phyloP scores from a whole-genome alignment of 202 grass and related monocot species.

The Cymbopogon flexuosus region DNA sequence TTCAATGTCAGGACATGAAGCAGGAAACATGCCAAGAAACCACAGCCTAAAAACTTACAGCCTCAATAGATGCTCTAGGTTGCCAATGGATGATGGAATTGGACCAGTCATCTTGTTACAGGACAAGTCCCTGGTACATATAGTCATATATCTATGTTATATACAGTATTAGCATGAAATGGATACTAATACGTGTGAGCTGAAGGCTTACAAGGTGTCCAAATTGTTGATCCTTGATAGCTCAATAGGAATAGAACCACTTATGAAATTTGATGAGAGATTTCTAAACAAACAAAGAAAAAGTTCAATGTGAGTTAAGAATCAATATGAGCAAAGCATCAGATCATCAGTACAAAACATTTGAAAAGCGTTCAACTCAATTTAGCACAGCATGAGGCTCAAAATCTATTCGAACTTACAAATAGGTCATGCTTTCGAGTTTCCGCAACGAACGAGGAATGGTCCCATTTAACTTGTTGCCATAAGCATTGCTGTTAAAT shows the following conservation, averaged over 20 bases:
- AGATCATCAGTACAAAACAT: not conserved
- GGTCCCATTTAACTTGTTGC: conserved; percentile 86
- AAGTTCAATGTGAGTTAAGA: not conserved
- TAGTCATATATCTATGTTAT: conserved; percentile 8
- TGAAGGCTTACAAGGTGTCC: conserved; percentile 76
- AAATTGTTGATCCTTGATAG: conserved; percentile 86
- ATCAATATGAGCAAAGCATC: not conserved
- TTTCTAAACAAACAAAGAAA: conserved; percentile 42
- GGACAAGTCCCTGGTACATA: conserved; percentile 66
- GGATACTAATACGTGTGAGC: not conserved
- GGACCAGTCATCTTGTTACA: conserved; percentile 73
- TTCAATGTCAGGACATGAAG: conserved; percentile 5
- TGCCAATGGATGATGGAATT: conserved; percentile 77
- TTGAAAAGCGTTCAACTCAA: not conserved
- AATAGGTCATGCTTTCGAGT: conserved; percentile 96
- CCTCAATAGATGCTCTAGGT: conserved; percentile 83
- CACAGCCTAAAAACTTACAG: conserved; percentile 47
- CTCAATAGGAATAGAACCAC: conserved; percentile 79
- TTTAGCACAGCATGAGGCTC: not conserved
- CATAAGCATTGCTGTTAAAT: conserved; percentile 63
- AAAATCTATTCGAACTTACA: conserved; percentile 49
- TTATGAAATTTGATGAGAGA: conserved; percentile 69
- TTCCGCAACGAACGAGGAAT: conserved; percentile 74
- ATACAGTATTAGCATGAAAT: conserved; percentile 11
- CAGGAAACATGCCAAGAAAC: not conserved